phyloP scores from a whole-genome alignment of 2,329 filamentous ascomycete genomes.

The Paraphaeosphaeria minitans region DNA sequence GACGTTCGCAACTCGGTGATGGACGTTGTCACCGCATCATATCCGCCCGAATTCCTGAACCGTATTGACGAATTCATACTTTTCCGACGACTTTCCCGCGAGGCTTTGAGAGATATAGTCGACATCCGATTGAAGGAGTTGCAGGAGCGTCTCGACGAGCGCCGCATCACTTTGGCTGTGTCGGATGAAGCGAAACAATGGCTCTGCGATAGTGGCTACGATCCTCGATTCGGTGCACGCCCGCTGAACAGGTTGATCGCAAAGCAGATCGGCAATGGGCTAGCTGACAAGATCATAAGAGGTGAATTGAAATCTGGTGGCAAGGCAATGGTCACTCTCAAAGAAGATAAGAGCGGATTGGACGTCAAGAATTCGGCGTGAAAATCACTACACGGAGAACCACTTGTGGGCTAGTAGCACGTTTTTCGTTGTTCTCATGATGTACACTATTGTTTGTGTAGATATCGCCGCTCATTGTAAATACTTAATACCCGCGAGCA shows the following conservation, averaged over 20 bases:
- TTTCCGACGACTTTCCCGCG: constrained; percentile 82
- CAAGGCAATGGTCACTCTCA: constrained; percentile 71
- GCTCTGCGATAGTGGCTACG: constrained; percentile 88
- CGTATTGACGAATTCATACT: constrained; percentile 96
- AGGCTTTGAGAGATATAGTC: constrained; percentile 86
- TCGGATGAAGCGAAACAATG: constrained; percentile 76
- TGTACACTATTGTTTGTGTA: constrained; percentile 4
- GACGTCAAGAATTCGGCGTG: constrained; percentile 19
- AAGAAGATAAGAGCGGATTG: constrained; percentile 52
- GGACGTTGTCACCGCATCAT: constrained; percentile 75
- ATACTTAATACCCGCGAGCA: neutral
- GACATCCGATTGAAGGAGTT: constrained; percentile 89
- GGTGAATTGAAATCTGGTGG: constrained; percentile 80
- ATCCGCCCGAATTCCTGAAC: constrained; percentile 95
- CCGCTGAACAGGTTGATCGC: constrained; percentile 90
- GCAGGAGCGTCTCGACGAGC: constrained; percentile 80
- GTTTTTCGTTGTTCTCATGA: neutral
- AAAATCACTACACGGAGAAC: neutral
- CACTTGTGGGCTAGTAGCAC: neutral
- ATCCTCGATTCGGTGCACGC: constrained; percentile 87
- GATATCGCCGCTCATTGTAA: constrained; percentile 7
- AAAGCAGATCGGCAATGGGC: constrained; percentile 83
- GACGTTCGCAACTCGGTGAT: constrained; percentile 81
- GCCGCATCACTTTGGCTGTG: constrained; percentile 78
- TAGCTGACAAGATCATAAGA: constrained; percentile 91